These are phyloP conservation scores for Tricholoma terreum DNA, from an alignment of 768 basidiomycete genomes.

Conservation along the genomic window DNA sequence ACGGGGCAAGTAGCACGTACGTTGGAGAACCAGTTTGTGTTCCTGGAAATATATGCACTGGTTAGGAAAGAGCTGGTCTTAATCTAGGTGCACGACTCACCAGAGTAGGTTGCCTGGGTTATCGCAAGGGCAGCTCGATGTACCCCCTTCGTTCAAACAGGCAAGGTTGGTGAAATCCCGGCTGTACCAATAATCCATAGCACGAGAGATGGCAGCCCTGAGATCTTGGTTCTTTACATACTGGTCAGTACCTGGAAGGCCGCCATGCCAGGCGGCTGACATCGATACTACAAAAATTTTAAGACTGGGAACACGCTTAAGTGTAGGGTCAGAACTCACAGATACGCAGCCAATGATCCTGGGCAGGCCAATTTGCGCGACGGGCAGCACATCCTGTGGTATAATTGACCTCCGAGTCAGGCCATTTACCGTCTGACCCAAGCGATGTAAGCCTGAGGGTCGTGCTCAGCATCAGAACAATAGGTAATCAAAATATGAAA, in stretches of 20 bases:
- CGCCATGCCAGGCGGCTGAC: slow-evolving; percentile 51
- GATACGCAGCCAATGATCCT: slow-evolving; percentile 47
- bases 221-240: slow-evolving; percentile 33
- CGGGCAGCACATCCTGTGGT: slow-evolving; percentile 49
- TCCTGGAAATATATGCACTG: slow-evolving; percentile 30
- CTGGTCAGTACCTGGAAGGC: slow-evolving; percentile 34
- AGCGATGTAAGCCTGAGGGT: slow-evolving; percentile 16
- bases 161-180: slow-evolving; percentile 45
- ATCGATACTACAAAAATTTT: slow-evolving; percentile 34
- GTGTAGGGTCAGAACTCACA: slow-evolving; percentile 24
- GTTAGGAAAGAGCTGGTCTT: neutral
- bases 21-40: slow-evolving; percentile 54
- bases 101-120: slow-evolving; percentile 35
- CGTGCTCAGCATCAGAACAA: neutral
- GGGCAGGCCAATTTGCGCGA: slow-evolving; percentile 58
- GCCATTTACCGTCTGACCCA: slow-evolving; percentile 39
- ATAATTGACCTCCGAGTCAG: slow-evolving; percentile 44
- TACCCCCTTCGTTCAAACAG: slow-evolving; percentile 47
- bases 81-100: slow-evolving; percentile 9
- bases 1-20: slow-evolving; percentile 19
- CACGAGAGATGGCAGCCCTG: slow-evolving; percentile 31
- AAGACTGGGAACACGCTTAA: neutral
- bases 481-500: neutral
- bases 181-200: slow-evolving; percentile 51
- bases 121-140: slow-evolving; percentile 43